phyloP scores from a whole-genome alignment of 352 stramenopile species.

The Elongisporangium anandrum region DNA sequence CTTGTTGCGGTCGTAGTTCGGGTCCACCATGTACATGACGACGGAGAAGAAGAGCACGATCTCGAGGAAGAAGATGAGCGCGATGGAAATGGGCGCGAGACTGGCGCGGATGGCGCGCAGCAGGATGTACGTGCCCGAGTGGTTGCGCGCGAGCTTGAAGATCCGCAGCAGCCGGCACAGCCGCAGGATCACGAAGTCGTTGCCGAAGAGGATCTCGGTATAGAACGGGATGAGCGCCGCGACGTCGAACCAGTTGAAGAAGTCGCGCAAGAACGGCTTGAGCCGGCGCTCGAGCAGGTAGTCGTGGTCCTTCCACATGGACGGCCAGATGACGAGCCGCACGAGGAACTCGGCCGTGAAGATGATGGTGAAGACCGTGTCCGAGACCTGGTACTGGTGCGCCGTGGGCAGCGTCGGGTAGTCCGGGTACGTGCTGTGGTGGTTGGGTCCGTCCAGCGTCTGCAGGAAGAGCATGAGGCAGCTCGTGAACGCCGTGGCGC shows the following conservation, averaged over 20 bases:
- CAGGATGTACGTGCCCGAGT: conserved; percentile 76
- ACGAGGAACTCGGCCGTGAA: conserved; percentile 70
- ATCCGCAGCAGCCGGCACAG: conserved; percentile 70
- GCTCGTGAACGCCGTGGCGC: conserved; percentile 53
- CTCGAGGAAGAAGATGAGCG: conserved; percentile 78
- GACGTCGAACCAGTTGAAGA: conserved; percentile 84
- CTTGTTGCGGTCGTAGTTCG: conserved; percentile 56
- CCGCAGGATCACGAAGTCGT: conserved; percentile 67
- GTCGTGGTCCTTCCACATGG: conserved; percentile 64
- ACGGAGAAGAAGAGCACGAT: conserved; percentile 80
- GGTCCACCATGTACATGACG: conserved; percentile 79
- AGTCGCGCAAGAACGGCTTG: conserved; percentile 60
- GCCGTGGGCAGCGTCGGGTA: conserved; percentile 54
- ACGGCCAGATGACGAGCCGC: conserved; percentile 69
- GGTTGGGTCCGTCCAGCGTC: conserved; percentile 72
- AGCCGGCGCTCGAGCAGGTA: conserved; percentile 61
- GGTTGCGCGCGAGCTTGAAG: conserved; percentile 75
- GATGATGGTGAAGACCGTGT: conserved; percentile 67
- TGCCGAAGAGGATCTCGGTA: conserved; percentile 62
- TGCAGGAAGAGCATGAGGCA: conserved; percentile 74
- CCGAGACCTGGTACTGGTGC: conserved; percentile 48
- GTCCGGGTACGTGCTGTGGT: conserved; percentile 53
- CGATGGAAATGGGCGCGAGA: conserved; percentile 73
- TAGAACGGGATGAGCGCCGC: conserved; percentile 71
- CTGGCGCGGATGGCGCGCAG: conserved; percentile 65